A percentile compares a stretch with the other conserved stretches of the same genome.
phyloP scores from a whole-genome alignment of 2,329 filamentous ascomycete genomes.

The Xenosphaeropsis pyriputrescens region DNA sequence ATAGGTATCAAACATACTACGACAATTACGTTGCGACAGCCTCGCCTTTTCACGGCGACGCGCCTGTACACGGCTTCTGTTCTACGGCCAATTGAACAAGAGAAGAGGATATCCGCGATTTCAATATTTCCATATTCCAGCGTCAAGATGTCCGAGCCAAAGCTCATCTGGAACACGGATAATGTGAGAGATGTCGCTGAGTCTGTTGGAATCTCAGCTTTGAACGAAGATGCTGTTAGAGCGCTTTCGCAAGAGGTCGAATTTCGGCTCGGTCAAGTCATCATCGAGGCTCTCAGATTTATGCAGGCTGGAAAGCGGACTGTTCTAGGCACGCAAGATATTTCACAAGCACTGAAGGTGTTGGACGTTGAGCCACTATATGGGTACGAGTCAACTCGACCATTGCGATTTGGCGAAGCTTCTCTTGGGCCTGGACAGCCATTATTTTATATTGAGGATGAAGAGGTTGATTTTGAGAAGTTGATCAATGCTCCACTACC shows the following conservation, averaged over 20 bases:
- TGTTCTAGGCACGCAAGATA: slow-evolving; percentile 75
- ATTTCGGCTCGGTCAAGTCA: slow-evolving; percentile 83
- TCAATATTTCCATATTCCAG: no score
- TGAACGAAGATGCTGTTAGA: slow-evolving; percentile 77
- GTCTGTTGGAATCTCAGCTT: slow-evolving; percentile 72
- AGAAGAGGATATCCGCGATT: no score
- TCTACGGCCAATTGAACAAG: no score
- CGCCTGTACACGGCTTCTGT: not conserved
- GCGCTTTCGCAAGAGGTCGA: slow-evolving; percentile 88
- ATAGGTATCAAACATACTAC: no score
- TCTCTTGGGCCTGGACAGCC: slow-evolving; percentile 87
- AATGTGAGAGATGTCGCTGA: slow-evolving; percentile 94
- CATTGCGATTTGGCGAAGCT: slow-evolving; percentile 83
- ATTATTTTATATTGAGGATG: slow-evolving; percentile 93
- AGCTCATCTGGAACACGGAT: slow-evolving; percentile 82
- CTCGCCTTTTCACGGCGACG: not conserved
- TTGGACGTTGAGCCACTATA: slow-evolving; percentile 92
- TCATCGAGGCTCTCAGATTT: slow-evolving; percentile 87
- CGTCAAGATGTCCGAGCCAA: slow-evolving; percentile 13
- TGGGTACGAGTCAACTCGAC: slow-evolving; percentile 85
- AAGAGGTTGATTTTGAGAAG: slow-evolving; percentile 98
- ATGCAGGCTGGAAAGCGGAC: slow-evolving; percentile 89
- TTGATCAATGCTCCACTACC: slow-evolving; percentile 92
- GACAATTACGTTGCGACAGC: no score
- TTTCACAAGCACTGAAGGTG: slow-evolving; percentile 70